Evolutionary conservation across 768 basidiomycete species (phyloP).

Genomic region (Lactarius deliciosus): DNA sequence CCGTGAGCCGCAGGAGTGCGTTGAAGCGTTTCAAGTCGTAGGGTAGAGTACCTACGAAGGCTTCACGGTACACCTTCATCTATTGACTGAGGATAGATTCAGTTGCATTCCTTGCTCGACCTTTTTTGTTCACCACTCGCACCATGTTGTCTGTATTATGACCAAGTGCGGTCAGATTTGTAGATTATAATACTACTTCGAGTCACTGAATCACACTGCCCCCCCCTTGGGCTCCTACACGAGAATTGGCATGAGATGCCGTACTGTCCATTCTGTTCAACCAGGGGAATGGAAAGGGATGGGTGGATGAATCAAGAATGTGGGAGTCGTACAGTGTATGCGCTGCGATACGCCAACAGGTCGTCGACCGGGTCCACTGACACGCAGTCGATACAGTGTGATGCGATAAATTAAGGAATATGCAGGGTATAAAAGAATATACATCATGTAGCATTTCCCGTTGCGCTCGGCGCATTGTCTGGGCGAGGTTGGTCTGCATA

Average conservation of each 20-base stretch:
- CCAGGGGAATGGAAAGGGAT: neutral
- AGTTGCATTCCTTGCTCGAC: neutral
- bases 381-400: neutral
- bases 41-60: slow-evolving; percentile 10
- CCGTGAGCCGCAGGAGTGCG: slow-evolving; percentile 64
- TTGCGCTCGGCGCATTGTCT: neutral
- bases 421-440: slow-evolving; percentile 11
- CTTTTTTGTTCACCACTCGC: neutral
- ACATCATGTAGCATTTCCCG: slow-evolving; percentile 16
- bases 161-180: neutral
- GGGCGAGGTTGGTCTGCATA: slow-evolving; percentile 18
- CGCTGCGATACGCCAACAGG: neutral
- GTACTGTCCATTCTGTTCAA: neutral
- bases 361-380: slow-evolving; percentile 2
- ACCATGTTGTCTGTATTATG: slow-evolving; percentile 11
- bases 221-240: neutral
- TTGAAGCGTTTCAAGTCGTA: slow-evolving; percentile 52
- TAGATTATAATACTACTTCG: neutral
- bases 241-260: too few relatives aligned
- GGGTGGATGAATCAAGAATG: slow-evolving; percentile 3
- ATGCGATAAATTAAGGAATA: neutral
- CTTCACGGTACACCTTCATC: neutral
- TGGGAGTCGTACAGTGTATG: neutral
- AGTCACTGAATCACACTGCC: neutral
- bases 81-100: neutral